Conservation (phyloP, 441 rosid genomes). For the Breynia disticha region DNA sequence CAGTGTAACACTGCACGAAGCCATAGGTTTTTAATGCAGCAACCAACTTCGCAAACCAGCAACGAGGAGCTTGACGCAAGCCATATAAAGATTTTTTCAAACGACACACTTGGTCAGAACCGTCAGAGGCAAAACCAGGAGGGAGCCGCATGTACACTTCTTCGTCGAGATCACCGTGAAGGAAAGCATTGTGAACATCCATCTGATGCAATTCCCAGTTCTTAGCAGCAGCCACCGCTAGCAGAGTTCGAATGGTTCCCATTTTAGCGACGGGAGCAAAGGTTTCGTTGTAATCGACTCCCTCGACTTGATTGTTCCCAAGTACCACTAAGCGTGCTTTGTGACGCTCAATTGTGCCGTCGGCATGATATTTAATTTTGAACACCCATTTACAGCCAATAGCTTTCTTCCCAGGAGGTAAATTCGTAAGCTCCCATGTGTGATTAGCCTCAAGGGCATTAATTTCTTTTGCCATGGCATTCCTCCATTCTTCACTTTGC, state of each 20-base stretch:
- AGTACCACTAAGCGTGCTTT: no score
- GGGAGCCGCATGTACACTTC: no score
- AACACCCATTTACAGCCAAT: slow-evolving; percentile 5
- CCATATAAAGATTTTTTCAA: not conserved
- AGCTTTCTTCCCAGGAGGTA: not conserved
- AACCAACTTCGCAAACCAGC: no score
- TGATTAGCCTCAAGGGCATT: slow-evolving; percentile 2
- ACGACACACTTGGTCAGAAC: not conserved
- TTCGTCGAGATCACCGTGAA: no score
- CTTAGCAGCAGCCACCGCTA: not conserved
- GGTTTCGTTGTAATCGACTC: no score
- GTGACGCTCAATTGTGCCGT: slow-evolving; percentile 2
- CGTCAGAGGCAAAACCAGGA: not conserved
- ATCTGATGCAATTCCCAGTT: slow-evolving; percentile 7
- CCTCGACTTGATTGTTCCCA: not conserved
- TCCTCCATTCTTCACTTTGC: not conserved
- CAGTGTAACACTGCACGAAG: no score
- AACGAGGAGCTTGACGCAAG: no score
- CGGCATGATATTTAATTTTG: no score
- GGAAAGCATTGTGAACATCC: no score
- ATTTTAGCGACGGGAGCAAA: not conserved
- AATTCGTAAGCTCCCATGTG: not conserved
- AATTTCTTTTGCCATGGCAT: slow-evolving; percentile 4
- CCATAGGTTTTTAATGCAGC: no score
- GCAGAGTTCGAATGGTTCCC: not conserved